Evolutionary conservation across 768 basidiomycete genomes (phyloP).

Genomic region (Antrodiella citrinella): DNA sequence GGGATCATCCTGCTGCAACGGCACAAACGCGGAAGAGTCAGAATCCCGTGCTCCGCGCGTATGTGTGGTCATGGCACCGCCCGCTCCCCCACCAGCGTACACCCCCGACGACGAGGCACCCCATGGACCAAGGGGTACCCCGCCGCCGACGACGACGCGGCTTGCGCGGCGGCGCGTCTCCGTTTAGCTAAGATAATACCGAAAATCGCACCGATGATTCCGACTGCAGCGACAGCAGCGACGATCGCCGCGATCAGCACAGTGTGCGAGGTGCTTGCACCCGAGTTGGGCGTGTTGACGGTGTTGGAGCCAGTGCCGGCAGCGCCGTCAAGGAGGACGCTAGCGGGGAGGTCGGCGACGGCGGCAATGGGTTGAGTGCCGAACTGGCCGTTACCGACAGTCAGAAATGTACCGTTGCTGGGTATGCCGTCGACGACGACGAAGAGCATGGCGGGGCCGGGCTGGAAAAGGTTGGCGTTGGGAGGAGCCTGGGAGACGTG

Average conservation of each 20-base stretch:
- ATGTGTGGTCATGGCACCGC: conserved; percentile 18
- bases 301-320: conserved; percentile 27
- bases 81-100: conserved; percentile 24
- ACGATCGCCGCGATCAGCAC: conserved; percentile 43
- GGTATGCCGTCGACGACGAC: conserved; percentile 83
- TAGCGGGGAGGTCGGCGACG: conserved; percentile 41
- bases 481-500: conserved; percentile 81
- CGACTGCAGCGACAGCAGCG: conserved; percentile 45
- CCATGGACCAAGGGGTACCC: conserved; percentile 30
- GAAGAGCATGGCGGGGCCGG: conserved; percentile 80
- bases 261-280: conserved; percentile 25
- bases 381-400: conserved; percentile 73
- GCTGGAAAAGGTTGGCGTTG: conserved; percentile 79
- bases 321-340: conserved; percentile 31
- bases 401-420: conserved; percentile 67
- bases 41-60: conserved; percentile 35
- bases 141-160: conserved; percentile 23
- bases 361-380: conserved; percentile 52
- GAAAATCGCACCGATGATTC: conserved; percentile 41
- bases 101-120: conserved; percentile 22
- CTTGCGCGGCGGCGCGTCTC: conserved; percentile 31
- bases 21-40: conserved; percentile 64
- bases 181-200: conserved; percentile 47
- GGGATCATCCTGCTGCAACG: conserved; percentile 56
- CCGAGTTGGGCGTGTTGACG: conserved; percentile 10